These are phyloP conservation scores for Raddia guianensis DNA, from an alignment of 176 grass and related monocot species.

Conservation along the genomic window DNA sequence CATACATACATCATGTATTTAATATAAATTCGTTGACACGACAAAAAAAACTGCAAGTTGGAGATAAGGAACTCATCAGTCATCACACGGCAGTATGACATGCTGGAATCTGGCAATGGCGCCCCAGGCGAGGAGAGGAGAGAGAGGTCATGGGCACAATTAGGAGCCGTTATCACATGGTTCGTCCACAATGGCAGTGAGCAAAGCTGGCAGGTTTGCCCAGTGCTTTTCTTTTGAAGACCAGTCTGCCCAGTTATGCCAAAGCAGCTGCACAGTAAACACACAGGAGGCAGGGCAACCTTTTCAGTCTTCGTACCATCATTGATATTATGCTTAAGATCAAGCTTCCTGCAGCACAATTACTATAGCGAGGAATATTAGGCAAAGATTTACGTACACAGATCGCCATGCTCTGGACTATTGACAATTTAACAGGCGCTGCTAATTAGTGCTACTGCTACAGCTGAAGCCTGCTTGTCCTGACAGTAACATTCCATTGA, in stretches of 20 bases:
- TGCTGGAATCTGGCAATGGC: neutral
- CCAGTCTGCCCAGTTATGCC: constrained; percentile 13
- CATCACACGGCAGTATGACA: constrained; percentile 4
- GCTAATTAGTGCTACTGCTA: neutral
- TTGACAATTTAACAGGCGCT: neutral
- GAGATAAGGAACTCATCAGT: neutral
- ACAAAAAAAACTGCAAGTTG: neutral
- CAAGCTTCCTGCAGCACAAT: neutral
- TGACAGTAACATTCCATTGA: neutral
- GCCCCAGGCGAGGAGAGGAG: neutral
- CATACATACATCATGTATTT: neutral
- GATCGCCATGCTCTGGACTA: neutral
- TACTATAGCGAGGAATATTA: neutral
- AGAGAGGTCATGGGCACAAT: constrained; percentile 21
- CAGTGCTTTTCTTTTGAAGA: neutral
- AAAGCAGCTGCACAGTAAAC: neutral
- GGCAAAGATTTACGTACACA: neutral
- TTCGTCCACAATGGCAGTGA: constrained; percentile 10
- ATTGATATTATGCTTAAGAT: neutral
- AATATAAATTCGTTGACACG: neutral
- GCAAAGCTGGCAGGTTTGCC: constrained; percentile 35
- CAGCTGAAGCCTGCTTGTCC: neutral
- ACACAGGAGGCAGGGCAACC: neutral
- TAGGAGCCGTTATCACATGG: constrained; percentile 38
- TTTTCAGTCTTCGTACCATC: neutral